phyloP scores from a whole-genome alignment of 352 stramenopile genomes.

The Phytophthora lateralis region DNA sequence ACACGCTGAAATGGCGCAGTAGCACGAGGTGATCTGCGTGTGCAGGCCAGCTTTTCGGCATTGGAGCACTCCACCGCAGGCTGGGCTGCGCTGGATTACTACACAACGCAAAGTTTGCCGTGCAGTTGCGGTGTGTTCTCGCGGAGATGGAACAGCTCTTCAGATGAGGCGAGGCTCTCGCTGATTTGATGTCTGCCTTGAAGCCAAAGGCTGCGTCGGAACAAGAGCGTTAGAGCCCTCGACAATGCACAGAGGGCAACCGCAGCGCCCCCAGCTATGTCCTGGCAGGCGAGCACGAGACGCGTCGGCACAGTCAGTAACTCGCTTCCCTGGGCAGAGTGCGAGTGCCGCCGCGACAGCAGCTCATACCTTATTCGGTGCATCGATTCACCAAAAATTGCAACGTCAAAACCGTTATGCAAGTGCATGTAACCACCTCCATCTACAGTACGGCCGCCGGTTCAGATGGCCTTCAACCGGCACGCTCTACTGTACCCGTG shows the following conservation, averaged over 20 bases:
- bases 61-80: too few relatives aligned
- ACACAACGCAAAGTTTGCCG: constrained; percentile 5
- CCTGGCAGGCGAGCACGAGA: constrained; percentile 1
- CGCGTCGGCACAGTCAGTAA: constrained; percentile 4
- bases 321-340: constrained; percentile 2
- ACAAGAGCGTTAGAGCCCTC: constrained; percentile 15
- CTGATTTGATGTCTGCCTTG: constrained; percentile 18
- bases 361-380: constrained; percentile 8
- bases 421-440: constrained; percentile 9
- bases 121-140: constrained; percentile 32
- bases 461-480: constrained; percentile 1
- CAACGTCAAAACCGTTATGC: constrained; percentile 23
- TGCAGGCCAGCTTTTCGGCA: not conserved
- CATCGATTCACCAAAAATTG: constrained; percentile 26
- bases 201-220: constrained; percentile 22
- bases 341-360: not conserved
- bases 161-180: constrained; percentile 19
- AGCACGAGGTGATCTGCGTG: not conserved
- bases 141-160: constrained; percentile 11
- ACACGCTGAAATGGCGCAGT: constrained; percentile 16
- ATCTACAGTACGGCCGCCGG: constrained; percentile 10
- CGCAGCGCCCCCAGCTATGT: constrained; percentile 10
- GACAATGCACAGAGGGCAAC: constrained; percentile 7
- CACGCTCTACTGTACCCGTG: constrained; percentile 11
- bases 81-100: not conserved